Conservation (phyloP, 306 rosid genomes). For the Quercus cerris region DNA sequence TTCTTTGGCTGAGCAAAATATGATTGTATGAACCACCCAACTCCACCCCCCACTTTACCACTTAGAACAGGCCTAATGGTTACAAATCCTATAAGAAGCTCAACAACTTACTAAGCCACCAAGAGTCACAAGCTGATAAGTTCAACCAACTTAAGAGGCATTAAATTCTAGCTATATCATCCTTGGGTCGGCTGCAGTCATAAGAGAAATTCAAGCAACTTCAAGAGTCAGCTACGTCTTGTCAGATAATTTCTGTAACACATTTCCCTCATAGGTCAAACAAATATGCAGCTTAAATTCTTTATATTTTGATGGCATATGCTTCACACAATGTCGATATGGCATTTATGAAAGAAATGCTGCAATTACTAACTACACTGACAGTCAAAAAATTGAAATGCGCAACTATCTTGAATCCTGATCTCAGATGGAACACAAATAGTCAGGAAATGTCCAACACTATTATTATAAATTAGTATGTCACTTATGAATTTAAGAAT, state of each 20-base stretch:
- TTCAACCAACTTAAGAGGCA: no score
- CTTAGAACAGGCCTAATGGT: neutral
- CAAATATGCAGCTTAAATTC: neutral
- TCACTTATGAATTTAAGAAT: slow-evolving; percentile 6
- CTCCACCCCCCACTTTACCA: neutral
- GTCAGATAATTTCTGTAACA: no score
- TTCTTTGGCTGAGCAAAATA: neutral
- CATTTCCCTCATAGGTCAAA: neutral
- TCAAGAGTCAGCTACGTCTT: no score
- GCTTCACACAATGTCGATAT: neutral
- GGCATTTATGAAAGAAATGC: neutral
- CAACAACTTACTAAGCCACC: no score
- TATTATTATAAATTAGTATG: neutral
- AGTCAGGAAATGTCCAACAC: slow-evolving; percentile 9
- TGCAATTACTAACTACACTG: neutral
- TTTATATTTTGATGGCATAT: neutral
- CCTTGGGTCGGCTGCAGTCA: no score
- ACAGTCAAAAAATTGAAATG: neutral
- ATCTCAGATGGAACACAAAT: neutral
- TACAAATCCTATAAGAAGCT: no score
- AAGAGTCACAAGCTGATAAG: no score
- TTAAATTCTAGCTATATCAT: no score
- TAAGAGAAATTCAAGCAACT: no score
- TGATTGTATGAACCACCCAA: neutral
- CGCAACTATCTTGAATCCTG: neutral